Percentiles rank a stretch among this genome's conserved stretches.
Conservation (phyloP, 352 stramenopile genomes). For the Globisporangium paroecandrum region DNA sequence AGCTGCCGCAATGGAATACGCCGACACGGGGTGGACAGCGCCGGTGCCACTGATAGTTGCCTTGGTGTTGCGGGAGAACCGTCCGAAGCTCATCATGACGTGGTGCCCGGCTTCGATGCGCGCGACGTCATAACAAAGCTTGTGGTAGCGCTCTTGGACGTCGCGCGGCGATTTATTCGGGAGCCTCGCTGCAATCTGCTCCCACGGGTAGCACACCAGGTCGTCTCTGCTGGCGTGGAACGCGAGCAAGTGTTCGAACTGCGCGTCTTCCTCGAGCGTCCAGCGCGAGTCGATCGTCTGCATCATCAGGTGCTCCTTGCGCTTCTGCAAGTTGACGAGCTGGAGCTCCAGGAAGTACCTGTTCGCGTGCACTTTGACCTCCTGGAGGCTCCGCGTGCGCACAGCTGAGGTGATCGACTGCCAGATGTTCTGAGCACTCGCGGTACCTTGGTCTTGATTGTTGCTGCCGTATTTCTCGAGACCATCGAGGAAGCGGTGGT, state of each 20-base stretch:
- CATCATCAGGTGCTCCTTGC: constrained; percentile 48
- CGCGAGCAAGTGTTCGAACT: constrained; percentile 66
- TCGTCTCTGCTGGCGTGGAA: constrained; percentile 20
- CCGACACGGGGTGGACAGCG: background rate
- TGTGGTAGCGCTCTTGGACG: constrained; percentile 64
- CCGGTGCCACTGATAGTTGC: constrained; percentile 9
- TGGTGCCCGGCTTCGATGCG: constrained; percentile 65
- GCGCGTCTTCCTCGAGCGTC: constrained; percentile 57
- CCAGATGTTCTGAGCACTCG: constrained; percentile 45
- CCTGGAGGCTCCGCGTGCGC: constrained; percentile 38
- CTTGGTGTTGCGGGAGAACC: constrained; percentile 25
- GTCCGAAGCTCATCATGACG: constrained; percentile 51
- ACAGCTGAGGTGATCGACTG: constrained; percentile 53
- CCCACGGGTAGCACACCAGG: constrained; percentile 55
- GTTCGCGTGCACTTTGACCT: constrained; percentile 48
- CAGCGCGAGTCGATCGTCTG: constrained; percentile 55
- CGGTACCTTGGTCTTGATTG: constrained; percentile 19
- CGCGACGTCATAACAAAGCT: constrained; percentile 75
- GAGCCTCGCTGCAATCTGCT: constrained; percentile 48
- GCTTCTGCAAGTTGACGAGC: constrained; percentile 31
- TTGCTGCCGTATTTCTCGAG: constrained; percentile 56
- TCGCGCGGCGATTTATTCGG: constrained; percentile 48
- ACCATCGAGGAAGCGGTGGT: constrained; percentile 60
- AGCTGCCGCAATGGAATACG: background rate
- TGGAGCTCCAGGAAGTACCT: constrained; percentile 56